Percentiles rank a stretch among this genome's conserved stretches.
Evolutionary conservation across 2,329 filamentous ascomycete genomes (phyloP).

Genomic region (Dactylellina sp.): DNA sequence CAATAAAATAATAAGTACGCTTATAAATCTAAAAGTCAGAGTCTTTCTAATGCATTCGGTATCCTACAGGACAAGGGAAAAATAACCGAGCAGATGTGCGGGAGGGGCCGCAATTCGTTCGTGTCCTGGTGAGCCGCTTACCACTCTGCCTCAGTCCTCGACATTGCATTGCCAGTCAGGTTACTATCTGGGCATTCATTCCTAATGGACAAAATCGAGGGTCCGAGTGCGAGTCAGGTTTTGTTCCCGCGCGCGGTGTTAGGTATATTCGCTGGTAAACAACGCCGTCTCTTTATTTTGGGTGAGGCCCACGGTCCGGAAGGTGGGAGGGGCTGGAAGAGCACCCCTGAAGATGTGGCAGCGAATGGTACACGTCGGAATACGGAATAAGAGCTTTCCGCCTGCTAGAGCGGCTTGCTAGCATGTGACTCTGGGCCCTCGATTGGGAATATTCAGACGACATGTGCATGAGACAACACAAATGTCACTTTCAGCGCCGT

Average conservation of each 20-base stretch:
- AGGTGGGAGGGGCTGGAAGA: neutral
- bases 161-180: too few species aligned
- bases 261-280: slow-evolving; percentile 12
- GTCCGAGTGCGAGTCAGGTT: too few species aligned
- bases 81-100: too few species aligned
- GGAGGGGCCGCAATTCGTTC: too few species aligned
- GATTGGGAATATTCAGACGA: slow-evolving; percentile 47
- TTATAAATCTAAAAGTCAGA: too few species aligned
- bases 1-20: slow-evolving; percentile 12
- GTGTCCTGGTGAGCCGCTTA: too few species aligned
- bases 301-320: slow-evolving; percentile 14
- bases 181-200: too few species aligned
- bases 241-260: slow-evolving; percentile 4
- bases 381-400: neutral
- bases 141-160: too few species aligned
- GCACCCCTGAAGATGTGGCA: neutral
- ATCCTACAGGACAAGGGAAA: too few species aligned
- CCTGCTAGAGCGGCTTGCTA: neutral
- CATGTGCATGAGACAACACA: slow-evolving; percentile 34
- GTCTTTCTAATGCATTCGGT: too few species aligned
- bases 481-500: neutral
- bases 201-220: too few species aligned
- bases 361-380: neutral
- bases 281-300: neutral
- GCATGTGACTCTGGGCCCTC: slow-evolving; percentile 26